Evolutionary conservation across 495 filamentous ascomycete species (phyloP).

Genomic region (Podospora sp.): DNA sequence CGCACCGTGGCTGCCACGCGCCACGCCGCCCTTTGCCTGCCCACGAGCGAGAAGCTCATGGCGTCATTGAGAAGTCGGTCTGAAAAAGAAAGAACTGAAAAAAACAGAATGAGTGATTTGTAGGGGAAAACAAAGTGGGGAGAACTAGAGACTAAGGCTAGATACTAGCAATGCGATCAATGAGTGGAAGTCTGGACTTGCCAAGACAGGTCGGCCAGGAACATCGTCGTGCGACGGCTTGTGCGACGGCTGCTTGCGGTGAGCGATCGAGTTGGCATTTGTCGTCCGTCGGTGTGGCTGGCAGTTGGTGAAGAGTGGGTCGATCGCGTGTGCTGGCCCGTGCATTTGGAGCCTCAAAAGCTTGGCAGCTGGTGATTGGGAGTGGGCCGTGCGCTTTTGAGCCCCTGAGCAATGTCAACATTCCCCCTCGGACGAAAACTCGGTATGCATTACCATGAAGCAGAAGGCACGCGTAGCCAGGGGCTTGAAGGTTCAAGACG

Average conservation of each 20-base stretch:
- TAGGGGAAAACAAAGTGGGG: constrained; percentile 1
- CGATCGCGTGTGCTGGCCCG: not conserved
- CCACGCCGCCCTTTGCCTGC: constrained; percentile 12
- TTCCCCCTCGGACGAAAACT: not conserved
- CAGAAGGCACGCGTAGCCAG: not conserved
- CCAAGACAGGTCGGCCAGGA: constrained; percentile 11
- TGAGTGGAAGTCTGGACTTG: constrained; percentile 20
- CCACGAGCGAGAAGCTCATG: constrained; percentile 7
- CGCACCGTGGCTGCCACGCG: constrained; percentile 9
- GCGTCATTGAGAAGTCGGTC: constrained; percentile 4
- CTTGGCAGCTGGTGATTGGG: not conserved
- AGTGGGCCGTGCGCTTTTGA: not conserved
- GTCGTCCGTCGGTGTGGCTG: constrained; percentile 4
- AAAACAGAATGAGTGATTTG: constrained; percentile 6
- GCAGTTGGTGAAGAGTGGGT: not conserved
- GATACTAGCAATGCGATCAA: constrained; percentile 6
- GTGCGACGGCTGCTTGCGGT: not conserved
- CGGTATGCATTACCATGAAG: not conserved
- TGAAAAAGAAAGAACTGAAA: constrained; percentile 3
- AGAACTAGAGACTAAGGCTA: constrained; percentile 6
- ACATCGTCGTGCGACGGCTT: not conserved
- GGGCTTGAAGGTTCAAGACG: not conserved
- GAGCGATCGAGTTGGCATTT: not conserved
- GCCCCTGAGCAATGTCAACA: constrained; percentile 1
- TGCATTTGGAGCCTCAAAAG: not conserved